Conservation (phyloP, 164 flowering plant genomes). For the Amborella trichopoda region DNA sequence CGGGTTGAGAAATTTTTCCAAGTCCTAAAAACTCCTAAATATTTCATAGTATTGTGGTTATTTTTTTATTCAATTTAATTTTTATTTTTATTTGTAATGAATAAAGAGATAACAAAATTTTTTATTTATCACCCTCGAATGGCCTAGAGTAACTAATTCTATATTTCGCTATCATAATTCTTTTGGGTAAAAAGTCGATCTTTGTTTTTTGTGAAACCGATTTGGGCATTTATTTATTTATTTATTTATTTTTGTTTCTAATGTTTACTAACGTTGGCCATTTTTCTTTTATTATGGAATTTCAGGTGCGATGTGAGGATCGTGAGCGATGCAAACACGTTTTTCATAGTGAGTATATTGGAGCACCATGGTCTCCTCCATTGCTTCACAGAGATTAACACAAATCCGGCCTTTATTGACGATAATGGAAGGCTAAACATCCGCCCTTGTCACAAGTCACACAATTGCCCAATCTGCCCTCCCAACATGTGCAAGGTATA, state of each 20-base stretch:
- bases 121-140: background rate
- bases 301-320: constrained; percentile 72
- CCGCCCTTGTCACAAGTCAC: constrained; percentile 50
- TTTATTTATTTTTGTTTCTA: background rate
- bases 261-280: too few species aligned
- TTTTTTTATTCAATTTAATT: too few species aligned
- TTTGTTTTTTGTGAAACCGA: background rate
- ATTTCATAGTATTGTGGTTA: too few species aligned
- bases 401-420: constrained; percentile 48
- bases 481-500: constrained; percentile 85
- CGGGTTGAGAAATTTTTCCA: too few species aligned
- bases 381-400: constrained; percentile 54
- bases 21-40: too few species aligned
- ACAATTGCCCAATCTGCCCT: constrained; percentile 61
- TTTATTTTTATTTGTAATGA: too few species aligned
- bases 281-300: constrained; percentile 1
- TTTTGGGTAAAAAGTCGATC: background rate
- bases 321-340: constrained; percentile 68
- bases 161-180: background rate
- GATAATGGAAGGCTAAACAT: constrained; percentile 54
- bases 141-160: background rate
- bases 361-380: constrained; percentile 45
- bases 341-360: constrained; percentile 68
- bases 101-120: background rate
- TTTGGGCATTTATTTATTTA: background rate